Percentiles rank a stretch among this genome's conserved stretches.
Conservation (phyloP, 208 protist genomes). For the Leishmania guyanensis region DNA sequence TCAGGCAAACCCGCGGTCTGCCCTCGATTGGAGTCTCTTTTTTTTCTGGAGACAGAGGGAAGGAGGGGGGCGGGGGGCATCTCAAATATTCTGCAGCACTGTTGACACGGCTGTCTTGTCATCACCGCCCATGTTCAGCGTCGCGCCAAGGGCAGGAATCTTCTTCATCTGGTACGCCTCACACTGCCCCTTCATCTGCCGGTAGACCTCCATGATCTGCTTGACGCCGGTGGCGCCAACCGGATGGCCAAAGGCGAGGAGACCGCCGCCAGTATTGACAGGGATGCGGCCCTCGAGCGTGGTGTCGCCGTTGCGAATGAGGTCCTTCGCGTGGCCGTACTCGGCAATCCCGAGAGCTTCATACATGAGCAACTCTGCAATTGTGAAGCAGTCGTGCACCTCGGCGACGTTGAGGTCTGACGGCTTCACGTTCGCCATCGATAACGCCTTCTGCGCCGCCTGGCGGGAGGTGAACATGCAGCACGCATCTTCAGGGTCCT, state of each 20-base stretch:
- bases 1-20: neutral
- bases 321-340: constrained; percentile 78
- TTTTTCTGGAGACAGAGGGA: neutral
- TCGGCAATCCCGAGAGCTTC: constrained; percentile 91
- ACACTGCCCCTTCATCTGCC: constrained; percentile 92
- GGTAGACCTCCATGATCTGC: constrained; percentile 92
- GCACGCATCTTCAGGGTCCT: constrained; percentile 67
- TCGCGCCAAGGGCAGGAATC: constrained; percentile 75
- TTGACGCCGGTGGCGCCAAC: constrained; percentile 92
- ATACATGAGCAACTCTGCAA: constrained; percentile 93
- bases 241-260: constrained; percentile 92
- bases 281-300: constrained; percentile 77
- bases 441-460: constrained; percentile 79
- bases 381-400: constrained; percentile 94
- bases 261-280: constrained; percentile 92
- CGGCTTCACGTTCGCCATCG: constrained; percentile 60
- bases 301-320: constrained; percentile 81
- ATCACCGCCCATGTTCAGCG: constrained; percentile 93
- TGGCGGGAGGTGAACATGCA: constrained; percentile 72
- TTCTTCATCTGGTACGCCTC: constrained; percentile 91
- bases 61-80: neutral
- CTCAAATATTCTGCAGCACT: constrained; percentile 65
- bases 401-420: constrained; percentile 78
- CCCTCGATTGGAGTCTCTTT: neutral
- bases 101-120: constrained; percentile 71